Conservation (phyloP, 1,284 basidiomycete genomes). For the Sanguinoderma infundibulare region DNA sequence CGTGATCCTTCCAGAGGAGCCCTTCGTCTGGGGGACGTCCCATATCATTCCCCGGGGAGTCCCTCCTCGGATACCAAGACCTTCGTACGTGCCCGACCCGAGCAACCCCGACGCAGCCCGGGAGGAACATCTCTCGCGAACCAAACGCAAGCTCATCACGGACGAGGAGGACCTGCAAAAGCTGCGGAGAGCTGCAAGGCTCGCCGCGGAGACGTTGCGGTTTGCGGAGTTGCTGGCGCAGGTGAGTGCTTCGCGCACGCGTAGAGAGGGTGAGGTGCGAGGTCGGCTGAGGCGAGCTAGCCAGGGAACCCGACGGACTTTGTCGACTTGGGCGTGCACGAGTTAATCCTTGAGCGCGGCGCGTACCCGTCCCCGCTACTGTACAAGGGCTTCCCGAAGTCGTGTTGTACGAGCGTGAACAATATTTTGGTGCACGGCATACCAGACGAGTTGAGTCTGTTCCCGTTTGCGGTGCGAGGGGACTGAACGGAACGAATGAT, state of each 20-base stretch:
- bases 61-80: constrained; percentile 61
- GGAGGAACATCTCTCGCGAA: constrained; percentile 22
- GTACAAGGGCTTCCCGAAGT: constrained; percentile 84
- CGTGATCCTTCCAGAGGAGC: constrained; percentile 70
- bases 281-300: background rate
- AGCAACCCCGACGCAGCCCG: constrained; percentile 8
- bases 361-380: constrained; percentile 90
- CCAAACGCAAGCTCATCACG: constrained; percentile 52
- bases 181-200: constrained; percentile 59
- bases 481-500: background rate
- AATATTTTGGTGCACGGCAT: constrained; percentile 88
- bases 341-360: constrained; percentile 65
- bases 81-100: constrained; percentile 57
- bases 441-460: constrained; percentile 69
- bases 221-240: constrained; percentile 61
- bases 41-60: constrained; percentile 65
- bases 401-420: constrained; percentile 89
- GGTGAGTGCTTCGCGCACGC: too few species aligned
- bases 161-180: constrained; percentile 60
- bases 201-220: constrained; percentile 67
- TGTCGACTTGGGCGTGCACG: constrained; percentile 75
- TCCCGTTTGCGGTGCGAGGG: background rate
- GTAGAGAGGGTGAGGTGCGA: too few species aligned
- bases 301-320: constrained; percentile 55
- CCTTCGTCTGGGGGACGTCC: constrained; percentile 63